Conservation (phyloP, 257 asterid genomes). For the Paraleonurus japonicus region DNA sequence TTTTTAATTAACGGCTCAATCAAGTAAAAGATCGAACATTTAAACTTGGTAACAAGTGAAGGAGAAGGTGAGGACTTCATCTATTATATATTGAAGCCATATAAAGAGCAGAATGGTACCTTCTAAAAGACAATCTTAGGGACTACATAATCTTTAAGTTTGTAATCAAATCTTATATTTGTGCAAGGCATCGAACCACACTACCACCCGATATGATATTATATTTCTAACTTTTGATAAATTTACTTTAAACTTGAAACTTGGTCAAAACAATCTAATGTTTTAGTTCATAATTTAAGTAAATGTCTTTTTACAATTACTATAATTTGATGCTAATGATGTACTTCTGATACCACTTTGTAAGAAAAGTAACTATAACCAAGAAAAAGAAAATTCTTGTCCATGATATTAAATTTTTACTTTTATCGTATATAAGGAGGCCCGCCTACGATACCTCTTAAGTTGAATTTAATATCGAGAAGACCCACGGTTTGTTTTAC, state of each 20-base stretch:
- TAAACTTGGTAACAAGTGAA: too few relatives aligned
- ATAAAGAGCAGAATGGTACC: neutral
- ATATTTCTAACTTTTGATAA: neutral
- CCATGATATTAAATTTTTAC: neutral
- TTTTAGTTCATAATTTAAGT: neutral
- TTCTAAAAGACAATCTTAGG: neutral
- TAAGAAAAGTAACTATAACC: neutral
- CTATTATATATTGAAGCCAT: too few relatives aligned
- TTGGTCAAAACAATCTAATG: neutral
- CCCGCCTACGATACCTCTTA: neutral
- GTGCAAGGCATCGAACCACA: neutral
- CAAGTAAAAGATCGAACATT: neutral
- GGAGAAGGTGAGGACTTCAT: too few relatives aligned
- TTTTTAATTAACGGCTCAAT: neutral
- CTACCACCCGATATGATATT: neutral
- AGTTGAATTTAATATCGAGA: neutral
- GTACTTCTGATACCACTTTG: neutral
- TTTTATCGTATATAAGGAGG: neutral
- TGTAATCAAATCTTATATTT: neutral
- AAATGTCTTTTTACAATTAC: neutral
- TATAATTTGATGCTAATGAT: neutral
- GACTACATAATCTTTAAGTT: constrained; percentile 7
- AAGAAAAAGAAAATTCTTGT: neutral
- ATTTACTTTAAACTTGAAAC: neutral
- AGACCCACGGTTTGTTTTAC: neutral